Conservation (phyloP, 257 asterid species). For the Solanum chilense region DNA sequence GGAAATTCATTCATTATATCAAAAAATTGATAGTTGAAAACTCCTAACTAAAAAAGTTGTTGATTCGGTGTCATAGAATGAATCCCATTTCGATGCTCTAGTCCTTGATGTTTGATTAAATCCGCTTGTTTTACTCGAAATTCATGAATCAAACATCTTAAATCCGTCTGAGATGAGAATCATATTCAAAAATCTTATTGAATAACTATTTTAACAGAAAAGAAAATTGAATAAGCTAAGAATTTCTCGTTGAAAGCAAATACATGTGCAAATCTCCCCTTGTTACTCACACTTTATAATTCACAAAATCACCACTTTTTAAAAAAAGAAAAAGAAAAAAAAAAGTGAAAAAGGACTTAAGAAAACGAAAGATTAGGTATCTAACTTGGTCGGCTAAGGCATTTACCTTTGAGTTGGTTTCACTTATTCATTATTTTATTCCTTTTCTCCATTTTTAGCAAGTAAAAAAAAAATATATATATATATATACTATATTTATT, state of each 20-base stretch:
- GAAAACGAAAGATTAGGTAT: not conserved
- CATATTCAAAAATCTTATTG: no score
- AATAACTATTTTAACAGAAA: no score
- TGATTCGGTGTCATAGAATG: not conserved
- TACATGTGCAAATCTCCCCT: not conserved
- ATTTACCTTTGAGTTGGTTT: not conserved
- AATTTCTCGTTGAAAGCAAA: not conserved
- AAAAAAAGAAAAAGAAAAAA: not conserved
- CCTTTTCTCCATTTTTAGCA: not conserved
- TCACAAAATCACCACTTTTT: not conserved
- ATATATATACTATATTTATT: not conserved
- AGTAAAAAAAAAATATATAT: not conserved
- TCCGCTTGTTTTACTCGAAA: no score
- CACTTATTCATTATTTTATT: not conserved
- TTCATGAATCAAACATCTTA: no score
- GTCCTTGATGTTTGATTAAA: no score
- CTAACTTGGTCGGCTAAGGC: not conserved
- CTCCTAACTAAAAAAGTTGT: not conserved
- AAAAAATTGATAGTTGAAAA: not conserved
- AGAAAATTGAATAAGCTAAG: not conserved
- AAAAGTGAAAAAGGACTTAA: not conserved
- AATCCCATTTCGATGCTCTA: not conserved
- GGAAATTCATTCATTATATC: no score
- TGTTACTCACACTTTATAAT: not conserved
- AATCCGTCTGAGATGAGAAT: not conserved